These are phyloP conservation scores for Xerocomus spinulosus DNA, from an alignment of 768 basidiomycete genomes.

Conservation along the genomic window DNA sequence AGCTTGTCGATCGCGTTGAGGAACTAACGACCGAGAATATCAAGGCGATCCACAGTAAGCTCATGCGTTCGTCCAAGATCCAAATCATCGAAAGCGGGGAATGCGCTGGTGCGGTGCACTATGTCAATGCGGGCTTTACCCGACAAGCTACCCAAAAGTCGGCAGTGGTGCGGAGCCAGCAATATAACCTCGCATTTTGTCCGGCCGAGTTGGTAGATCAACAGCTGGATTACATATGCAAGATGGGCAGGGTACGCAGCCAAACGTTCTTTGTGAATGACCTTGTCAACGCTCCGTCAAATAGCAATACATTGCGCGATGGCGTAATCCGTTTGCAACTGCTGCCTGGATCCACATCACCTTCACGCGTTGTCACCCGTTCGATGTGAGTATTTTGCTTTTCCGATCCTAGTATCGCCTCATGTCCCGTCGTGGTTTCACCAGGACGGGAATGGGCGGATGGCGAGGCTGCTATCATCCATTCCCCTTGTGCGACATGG, in stretches of 20 bases:
- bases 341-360: constrained; percentile 35
- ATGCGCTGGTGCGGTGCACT: constrained; percentile 14
- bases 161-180: constrained; percentile 29
- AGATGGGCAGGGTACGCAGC: constrained; percentile 29
- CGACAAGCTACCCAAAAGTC: constrained; percentile 27
- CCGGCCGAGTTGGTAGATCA: constrained; percentile 29
- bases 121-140: constrained; percentile 28
- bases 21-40: constrained; percentile 26
- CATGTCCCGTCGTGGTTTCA: neutral
- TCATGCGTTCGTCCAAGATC: constrained; percentile 31
- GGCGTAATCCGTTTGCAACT: constrained; percentile 36
- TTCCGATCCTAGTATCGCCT: neutral
- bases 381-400: constrained; percentile 23
- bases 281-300: neutral
- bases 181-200: constrained; percentile 33
- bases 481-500: constrained; percentile 32
- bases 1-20: constrained; percentile 23
- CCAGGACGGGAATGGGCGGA: constrained; percentile 35
- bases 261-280: neutral
- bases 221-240: constrained; percentile 33
- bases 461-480: constrained; percentile 32
- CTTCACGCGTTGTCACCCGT: constrained; percentile 33
- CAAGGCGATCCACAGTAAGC: constrained; percentile 27
- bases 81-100: constrained; percentile 16
- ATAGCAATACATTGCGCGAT: constrained; percentile 35